Evolutionary conservation across 2,329 filamentous ascomycete species (phyloP).

Genomic region (Aspergillus terreus): DNA sequence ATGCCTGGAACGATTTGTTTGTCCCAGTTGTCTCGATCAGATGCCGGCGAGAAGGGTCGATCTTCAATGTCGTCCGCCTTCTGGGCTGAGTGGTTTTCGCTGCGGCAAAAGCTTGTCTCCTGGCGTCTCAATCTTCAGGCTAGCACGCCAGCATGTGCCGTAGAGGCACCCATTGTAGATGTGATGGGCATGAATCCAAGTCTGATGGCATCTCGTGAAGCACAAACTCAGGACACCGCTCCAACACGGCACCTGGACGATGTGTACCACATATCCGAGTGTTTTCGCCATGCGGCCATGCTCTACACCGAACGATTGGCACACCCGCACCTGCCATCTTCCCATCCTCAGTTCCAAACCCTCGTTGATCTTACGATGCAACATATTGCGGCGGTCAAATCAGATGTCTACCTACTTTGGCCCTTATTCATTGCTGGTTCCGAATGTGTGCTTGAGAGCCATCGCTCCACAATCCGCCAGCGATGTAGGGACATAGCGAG

Average conservation of each 20-base stretch:
- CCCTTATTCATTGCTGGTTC: conserved; percentile 86
- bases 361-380: conserved; percentile 78
- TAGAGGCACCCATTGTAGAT: conserved; percentile 14
- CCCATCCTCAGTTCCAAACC: conserved; percentile 74
- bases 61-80: conserved; percentile 47
- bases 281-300: conserved; percentile 83
- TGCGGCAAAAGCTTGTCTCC: conserved; percentile 69
- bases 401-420: conserved; percentile 89
- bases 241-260: conserved; percentile 62
- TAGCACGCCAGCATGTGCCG: neutral
- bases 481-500: conserved; percentile 83
- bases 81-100: conserved; percentile 82
- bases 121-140: conserved; percentile 66
- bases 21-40: too few relatives aligned
- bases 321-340: conserved; percentile 68
- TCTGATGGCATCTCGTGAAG: conserved; percentile 12
- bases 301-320: conserved; percentile 87
- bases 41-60: conserved; percentile 10
- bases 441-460: conserved; percentile 77
- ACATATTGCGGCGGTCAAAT: conserved; percentile 75
- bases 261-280: conserved; percentile 78
- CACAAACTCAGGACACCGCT: conserved; percentile 29
- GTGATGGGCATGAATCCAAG: conserved; percentile 8
- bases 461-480: conserved; percentile 73
- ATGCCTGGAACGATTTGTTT: too few relatives aligned